These are phyloP conservation scores for Coccomyxa sp. DNA, from an alignment of 139 green algal genomes.

Conservation along the genomic window DNA sequence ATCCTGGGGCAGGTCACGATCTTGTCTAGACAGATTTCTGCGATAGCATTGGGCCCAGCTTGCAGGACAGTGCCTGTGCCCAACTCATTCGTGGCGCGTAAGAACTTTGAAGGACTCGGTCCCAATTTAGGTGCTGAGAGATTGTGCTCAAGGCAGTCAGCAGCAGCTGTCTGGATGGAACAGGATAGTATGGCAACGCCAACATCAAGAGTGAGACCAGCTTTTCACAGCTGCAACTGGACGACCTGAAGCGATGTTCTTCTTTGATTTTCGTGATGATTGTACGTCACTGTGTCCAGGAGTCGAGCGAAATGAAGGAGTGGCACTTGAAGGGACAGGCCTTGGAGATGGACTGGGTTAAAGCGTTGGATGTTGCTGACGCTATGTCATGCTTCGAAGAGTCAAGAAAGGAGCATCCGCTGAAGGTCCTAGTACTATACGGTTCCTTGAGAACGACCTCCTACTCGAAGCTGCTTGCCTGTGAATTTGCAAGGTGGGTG, in stretches of 20 bases:
- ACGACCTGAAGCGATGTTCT: too few species aligned
- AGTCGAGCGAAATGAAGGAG: neutral
- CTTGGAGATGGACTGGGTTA: neutral
- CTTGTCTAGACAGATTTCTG: neutral
- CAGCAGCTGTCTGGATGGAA: too few species aligned
- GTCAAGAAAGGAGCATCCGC: neutral
- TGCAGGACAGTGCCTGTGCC: neutral
- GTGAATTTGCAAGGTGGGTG: constrained; percentile 17
- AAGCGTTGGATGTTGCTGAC: neutral
- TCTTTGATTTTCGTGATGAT: too few species aligned
- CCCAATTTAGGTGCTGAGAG: neutral
- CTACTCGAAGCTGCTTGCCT: constrained; percentile 20
- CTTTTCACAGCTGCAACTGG: neutral
- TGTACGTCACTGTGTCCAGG: too few species aligned
- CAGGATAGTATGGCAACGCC: too few species aligned
- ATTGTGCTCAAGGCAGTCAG: too few species aligned
- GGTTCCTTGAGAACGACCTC: constrained; percentile 20
- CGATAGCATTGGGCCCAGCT: neutral
- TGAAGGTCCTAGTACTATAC: constrained; percentile 24
- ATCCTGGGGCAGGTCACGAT: neutral
- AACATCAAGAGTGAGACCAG: neutral
- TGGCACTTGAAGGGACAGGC: neutral
- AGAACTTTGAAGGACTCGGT: neutral
- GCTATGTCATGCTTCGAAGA: neutral
- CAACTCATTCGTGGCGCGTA: neutral